Base-by-base conservation (phyloP, 495 filamentous ascomycete genomes). In the Penicillium pulvis region DNA sequence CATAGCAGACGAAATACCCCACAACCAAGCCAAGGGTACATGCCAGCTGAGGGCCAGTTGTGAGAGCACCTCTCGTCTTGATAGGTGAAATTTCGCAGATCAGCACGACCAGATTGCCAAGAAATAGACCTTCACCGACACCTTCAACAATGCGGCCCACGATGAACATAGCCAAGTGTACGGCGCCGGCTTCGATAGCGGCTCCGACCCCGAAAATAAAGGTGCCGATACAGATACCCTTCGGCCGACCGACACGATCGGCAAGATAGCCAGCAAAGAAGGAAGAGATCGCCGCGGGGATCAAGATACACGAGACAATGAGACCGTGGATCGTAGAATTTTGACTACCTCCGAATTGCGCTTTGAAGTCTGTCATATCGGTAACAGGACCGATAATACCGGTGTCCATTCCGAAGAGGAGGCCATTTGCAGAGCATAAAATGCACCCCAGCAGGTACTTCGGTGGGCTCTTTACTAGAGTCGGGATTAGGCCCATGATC, bases 1-100 rank as follows among this genome's bases (percentile, higher is more conserved):
- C 86, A 59, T 88, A 88, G 58, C 83, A 86, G n/a, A 75, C 80
- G 57, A 89, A 88, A 59, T 82, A 89, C 0, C 86, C 85, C 0
- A 74, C 39, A 8, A 77, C 73, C 4, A 87, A 64, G 1, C 83
- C 85, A 1, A 79, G 39, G 0, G 79, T 79, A 17, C 78, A 81
- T 39, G 84, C 59, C 20, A 86, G 60, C 58, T 87, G 85, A n/a
- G 81, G 81, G 4, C 79, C 70, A 1, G 83, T 80, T 0, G 81
- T 80, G 19, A 89, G 59, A 3, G 76, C 71, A 0, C 84, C 86
- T 48, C 85, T 63, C 6, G 70, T 69, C 4, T 65, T 71, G 0
- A 78, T 71, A 0, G 85, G 85, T 5, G 85, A 81, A 36, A 88
- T 85, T 63, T 89, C 86, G 57, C 81, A 82, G 19, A 86, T 83